These are phyloP conservation scores for Fraxinus excelsior DNA, from an alignment of 257 asterid species.

Conservation along the genomic window DNA sequence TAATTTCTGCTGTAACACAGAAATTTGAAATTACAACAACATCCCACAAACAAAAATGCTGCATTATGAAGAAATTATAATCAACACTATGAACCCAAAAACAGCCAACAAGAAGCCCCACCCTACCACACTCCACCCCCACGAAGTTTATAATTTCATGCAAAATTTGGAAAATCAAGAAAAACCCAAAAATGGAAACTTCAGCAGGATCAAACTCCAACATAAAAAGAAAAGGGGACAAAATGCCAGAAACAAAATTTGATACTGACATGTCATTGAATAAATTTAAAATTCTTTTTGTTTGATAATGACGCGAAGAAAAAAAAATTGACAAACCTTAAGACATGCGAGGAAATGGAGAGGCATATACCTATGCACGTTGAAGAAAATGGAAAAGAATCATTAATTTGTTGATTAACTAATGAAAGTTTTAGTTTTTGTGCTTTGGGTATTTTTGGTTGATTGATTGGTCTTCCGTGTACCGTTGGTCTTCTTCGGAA, in stretches of 20 bases:
- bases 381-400: conserved; percentile 12
- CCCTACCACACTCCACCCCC: conserved; percentile 2
- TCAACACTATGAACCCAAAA: conserved; percentile 2
- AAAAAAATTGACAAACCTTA: conserved; percentile 35
- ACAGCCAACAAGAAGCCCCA: not conserved
- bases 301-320: not conserved
- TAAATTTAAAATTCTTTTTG: not conserved
- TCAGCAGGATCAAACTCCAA: not conserved
- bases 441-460: conserved; percentile 18
- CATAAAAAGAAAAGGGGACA: not conserved
- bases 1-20: not conserved
- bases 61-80: not conserved
- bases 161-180: conserved; percentile 19
- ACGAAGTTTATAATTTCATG: conserved; percentile 17
- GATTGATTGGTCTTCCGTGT: conserved; percentile 44
- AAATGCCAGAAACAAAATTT: not conserved
- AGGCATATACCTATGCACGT: conserved; percentile 31
- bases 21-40: conserved; percentile 2
- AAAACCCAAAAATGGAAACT: not conserved
- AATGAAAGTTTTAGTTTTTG: conserved; percentile 1
- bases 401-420: conserved; percentile 5
- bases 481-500: conserved; percentile 46
- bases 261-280: not conserved
- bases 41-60: not conserved
- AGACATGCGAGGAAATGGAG: conserved; percentile 17